These are phyloP conservation scores for Mycena venus DNA, from an alignment of 768 basidiomycete genomes.

Conservation along the genomic window DNA sequence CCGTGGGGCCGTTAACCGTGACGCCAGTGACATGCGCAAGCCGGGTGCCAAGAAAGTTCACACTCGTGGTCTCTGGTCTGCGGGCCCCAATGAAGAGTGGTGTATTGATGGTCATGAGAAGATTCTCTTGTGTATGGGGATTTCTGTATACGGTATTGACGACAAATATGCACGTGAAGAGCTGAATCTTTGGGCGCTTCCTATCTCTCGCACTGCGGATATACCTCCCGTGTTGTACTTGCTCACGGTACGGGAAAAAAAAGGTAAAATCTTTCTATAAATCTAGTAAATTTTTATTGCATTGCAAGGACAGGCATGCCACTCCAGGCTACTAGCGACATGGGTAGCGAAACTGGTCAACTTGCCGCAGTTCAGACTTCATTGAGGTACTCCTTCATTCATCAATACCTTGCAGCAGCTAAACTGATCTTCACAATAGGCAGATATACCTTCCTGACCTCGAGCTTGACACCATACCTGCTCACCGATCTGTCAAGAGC, in stretches of 20 bases:
- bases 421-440: too few relatives aligned
- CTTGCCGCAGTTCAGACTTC: conserved; percentile 37
- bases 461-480: too few relatives aligned
- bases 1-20: not conserved
- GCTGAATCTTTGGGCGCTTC: not conserved
- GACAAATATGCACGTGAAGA: not conserved
- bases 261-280: not conserved
- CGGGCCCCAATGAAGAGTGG: conserved; percentile 48
- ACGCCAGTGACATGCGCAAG: conserved; percentile 6
- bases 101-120: conserved; percentile 47
- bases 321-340: conserved; percentile 35
- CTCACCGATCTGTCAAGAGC: too few relatives aligned
- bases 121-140: conserved; percentile 27
- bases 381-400: conserved; percentile 32
- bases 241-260: not conserved
- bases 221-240: not conserved
- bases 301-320: conserved; percentile 37
- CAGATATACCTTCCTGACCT: too few relatives aligned
- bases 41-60: conserved; percentile 39
- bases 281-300: not conserved
- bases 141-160: conserved; percentile 38
- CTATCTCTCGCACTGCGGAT: not conserved
- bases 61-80: conserved; percentile 35
- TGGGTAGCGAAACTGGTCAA: conserved; percentile 37
- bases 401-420: too few relatives aligned